Percentiles rank a stretch among this genome's conserved stretches.
phyloP scores from a whole-genome alignment of 2,329 filamentous ascomycete genomes.

The Colletotrichum sp. region DNA sequence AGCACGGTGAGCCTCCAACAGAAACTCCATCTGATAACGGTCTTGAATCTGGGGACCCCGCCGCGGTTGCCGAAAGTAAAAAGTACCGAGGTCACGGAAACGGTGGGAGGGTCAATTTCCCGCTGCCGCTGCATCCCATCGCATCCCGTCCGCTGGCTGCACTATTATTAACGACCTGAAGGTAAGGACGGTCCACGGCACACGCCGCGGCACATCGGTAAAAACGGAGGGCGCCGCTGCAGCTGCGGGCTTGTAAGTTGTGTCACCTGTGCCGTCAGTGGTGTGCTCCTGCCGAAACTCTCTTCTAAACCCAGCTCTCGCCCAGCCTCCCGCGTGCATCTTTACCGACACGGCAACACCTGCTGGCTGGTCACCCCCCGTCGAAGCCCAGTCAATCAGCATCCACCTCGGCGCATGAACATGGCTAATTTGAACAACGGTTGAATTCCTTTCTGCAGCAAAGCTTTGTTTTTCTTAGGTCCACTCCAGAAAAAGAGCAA shows the following conservation, averaged over 20 bases:
- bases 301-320: neutral
- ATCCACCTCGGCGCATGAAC: constrained; percentile 16
- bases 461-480: neutral
- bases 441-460: neutral
- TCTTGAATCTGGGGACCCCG: neutral
- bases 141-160: neutral
- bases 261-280: neutral
- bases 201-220: neutral
- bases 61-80: constrained; percentile 15
- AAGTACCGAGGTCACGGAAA: constrained; percentile 9
- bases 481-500: neutral
- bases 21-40: constrained; percentile 16
- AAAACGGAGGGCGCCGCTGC: neutral
- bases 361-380: neutral
- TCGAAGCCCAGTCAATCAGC: neutral
- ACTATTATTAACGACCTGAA: neutral
- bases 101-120: neutral
- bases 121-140: neutral
- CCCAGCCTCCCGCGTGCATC: neutral
- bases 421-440: constrained; percentile 11
- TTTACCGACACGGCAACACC: neutral
- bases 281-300: neutral
- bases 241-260: neutral
- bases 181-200: neutral
- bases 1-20: neutral